phyloP scores from a whole-genome alignment of 345 rosid species.

The Eucalyptus sideroxylon region DNA sequence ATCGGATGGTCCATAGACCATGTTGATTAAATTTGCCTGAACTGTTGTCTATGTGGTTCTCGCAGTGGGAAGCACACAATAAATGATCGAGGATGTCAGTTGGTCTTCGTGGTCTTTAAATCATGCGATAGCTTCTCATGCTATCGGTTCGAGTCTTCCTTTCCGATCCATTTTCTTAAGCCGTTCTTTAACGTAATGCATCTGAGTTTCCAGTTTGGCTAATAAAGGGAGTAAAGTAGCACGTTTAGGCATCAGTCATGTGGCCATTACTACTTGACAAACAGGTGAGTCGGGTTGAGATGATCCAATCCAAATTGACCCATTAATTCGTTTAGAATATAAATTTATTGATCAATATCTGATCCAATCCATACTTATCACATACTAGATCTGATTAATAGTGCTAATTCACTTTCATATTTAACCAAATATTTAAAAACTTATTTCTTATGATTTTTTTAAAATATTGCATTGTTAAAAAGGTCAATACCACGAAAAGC shows the following conservation, averaged over 20 bases:
- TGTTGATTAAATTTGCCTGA: background rate
- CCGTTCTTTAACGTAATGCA: background rate
- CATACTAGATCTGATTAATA: no score
- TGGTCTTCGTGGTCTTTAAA: background rate
- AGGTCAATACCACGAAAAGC: no score
- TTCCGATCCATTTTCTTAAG: background rate
- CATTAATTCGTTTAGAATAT: no score
- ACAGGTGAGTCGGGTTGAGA: fast-evolving
- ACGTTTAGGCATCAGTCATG: background rate
- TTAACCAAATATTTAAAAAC: no score
- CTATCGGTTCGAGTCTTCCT: background rate
- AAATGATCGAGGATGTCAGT: background rate
- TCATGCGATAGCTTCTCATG: background rate
- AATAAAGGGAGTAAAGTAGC: background rate
- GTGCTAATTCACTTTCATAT: no score
- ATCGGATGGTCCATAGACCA: background rate
- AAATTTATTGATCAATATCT: no score
- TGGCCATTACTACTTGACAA: background rate
- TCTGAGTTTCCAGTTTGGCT: background rate
- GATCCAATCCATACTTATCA: no score
- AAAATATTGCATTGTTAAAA: no score
- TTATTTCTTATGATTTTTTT: no score
- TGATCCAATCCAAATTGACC: no score
- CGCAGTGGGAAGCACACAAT: background rate
- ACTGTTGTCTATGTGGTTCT: background rate